Evolutionary conservation across 1,284 basidiomycete genomes (phyloP).

Genomic region (Kwoniella shivajii): DNA sequence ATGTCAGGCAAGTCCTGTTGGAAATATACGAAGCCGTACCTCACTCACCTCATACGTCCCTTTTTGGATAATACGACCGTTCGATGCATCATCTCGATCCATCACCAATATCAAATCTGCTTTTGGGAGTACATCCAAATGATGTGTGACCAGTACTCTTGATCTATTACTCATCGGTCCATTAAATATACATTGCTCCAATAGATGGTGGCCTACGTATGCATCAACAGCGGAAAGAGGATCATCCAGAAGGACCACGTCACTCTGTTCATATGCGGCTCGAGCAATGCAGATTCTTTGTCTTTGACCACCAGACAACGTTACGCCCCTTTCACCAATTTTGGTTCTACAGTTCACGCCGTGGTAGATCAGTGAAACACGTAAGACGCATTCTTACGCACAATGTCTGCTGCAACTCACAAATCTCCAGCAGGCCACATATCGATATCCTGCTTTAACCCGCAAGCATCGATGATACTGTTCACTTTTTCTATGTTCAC

Average conservation of each 20-base stretch:
- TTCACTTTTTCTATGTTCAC: conserved; percentile 26
- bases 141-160: conserved; percentile 71
- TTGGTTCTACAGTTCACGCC: conserved; percentile 13
- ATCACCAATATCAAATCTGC: conserved; percentile 35
- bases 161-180: conserved; percentile 66
- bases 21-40: not conserved
- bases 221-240: conserved; percentile 70
- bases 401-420: conserved; percentile 36
- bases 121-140: conserved; percentile 61
- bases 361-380: not conserved
- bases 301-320: conserved; percentile 27
- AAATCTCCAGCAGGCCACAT: conserved; percentile 44
- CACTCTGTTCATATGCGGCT: conserved; percentile 19
- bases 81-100: conserved; percentile 16
- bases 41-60: conserved; percentile 38
- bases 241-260: conserved; percentile 35
- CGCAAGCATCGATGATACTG: conserved; percentile 30
- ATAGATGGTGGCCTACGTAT: conserved; percentile 41
- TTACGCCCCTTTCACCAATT: conserved; percentile 28
- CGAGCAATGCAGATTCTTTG: conserved; percentile 26
- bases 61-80: conserved; percentile 30
- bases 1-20: not conserved
- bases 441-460: conserved; percentile 32
- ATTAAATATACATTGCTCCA: conserved; percentile 63
- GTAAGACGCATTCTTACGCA: not conserved